A percentile compares a stretch with the other conserved stretches of the same genome.
Evolutionary conservation across 345 rosid genomes (phyloP).

Genomic region (Pseudoturritis turrita): DNA sequence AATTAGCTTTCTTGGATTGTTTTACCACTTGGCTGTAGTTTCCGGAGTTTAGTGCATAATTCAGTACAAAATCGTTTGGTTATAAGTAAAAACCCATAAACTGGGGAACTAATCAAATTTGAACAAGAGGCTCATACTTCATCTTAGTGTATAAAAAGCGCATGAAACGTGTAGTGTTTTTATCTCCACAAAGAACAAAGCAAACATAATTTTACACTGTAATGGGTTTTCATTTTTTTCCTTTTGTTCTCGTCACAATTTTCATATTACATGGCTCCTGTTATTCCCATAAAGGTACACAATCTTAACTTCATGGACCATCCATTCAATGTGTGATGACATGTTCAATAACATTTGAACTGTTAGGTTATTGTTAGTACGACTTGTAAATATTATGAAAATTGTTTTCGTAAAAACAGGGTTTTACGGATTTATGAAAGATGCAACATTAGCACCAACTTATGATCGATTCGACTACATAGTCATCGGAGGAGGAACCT

Average conservation of each 20-base stretch:
- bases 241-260: conserved; percentile 12
- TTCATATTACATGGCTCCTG: conserved; percentile 32
- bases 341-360: neutral
- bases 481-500: conserved; percentile 75
- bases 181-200: neutral
- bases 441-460: conserved; percentile 50
- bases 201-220: neutral
- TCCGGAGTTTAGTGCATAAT: neutral
- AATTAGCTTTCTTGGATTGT: neutral
- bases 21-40: neutral
- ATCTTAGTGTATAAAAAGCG: neutral
- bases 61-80: neutral
- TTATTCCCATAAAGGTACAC: conserved; percentile 40
- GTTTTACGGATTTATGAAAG: conserved; percentile 44
- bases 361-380: neutral
- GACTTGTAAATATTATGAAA: neutral
- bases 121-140: neutral
- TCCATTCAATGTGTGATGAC: neutral
- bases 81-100: conserved; percentile 1
- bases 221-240: conserved; percentile 14
- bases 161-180: neutral
- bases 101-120: neutral
- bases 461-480: conserved; percentile 52
- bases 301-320: neutral
- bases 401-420: conserved; percentile 32